phyloP scores from a whole-genome alignment of 2,329 filamentous ascomycete genomes.

The Tolypocladium nubicola region DNA sequence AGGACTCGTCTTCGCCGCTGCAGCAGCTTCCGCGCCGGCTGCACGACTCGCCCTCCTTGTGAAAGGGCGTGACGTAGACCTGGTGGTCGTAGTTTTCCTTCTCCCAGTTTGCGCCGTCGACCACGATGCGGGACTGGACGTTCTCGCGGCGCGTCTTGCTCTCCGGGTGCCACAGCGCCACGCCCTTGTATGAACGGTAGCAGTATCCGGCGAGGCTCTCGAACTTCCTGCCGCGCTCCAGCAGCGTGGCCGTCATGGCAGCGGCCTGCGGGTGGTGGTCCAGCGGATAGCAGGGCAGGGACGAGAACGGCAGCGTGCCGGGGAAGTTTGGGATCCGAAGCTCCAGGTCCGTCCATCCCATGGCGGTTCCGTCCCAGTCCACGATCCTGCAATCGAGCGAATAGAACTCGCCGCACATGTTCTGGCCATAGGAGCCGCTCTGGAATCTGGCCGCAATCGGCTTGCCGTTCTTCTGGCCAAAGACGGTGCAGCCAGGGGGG shows the following conservation, averaged over 20 bases:
- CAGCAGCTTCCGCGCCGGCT: not conserved
- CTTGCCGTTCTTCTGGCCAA: slow-evolving; percentile 26
- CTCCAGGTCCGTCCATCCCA: slow-evolving; percentile 26
- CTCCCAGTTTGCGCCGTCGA: slow-evolving; percentile 20
- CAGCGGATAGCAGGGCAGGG: slow-evolving; percentile 32
- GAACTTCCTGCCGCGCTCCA: slow-evolving; percentile 31
- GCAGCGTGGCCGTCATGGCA: slow-evolving; percentile 20
- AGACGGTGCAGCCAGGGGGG: slow-evolving; percentile 31
- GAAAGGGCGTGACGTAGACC: slow-evolving; percentile 8
- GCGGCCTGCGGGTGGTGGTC: slow-evolving; percentile 29
- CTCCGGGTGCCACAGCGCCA: slow-evolving; percentile 19
- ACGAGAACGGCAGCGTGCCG: slow-evolving; percentile 32
- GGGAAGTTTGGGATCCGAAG: slow-evolving; percentile 29
- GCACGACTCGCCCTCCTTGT: not conserved
- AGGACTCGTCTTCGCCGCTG: not conserved
- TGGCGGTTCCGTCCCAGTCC: slow-evolving; percentile 36
- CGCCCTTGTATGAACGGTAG: slow-evolving; percentile 35
- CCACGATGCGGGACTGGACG: slow-evolving; percentile 19
- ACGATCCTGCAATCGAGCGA: slow-evolving; percentile 28
- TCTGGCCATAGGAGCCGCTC: slow-evolving; percentile 24
- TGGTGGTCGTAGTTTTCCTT: slow-evolving; percentile 16
- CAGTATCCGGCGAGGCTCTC: slow-evolving; percentile 34
- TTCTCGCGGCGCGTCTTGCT: slow-evolving; percentile 14
- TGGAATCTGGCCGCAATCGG: slow-evolving; percentile 27
- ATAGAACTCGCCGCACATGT: slow-evolving; percentile 26